Evolutionary conservation across 768 basidiomycete genomes (phyloP), one percentile per base, ranked within the genome.

Genomic region (Tephrocybe sp.): DNA sequence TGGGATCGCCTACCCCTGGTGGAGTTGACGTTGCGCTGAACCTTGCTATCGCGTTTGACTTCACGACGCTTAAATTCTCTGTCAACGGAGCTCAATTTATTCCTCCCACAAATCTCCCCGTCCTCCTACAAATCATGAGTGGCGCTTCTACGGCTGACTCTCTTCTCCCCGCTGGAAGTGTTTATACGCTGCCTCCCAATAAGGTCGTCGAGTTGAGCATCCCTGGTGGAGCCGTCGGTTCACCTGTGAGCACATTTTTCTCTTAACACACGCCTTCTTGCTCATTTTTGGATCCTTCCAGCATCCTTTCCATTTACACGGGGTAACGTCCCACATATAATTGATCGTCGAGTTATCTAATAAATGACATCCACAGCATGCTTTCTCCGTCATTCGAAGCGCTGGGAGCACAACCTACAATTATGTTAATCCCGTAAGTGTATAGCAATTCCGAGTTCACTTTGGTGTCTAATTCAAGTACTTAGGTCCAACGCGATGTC

Each of bases 91-190:
- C 56, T 0, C 42, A 56, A 3, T 73, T 67, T 52, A 44, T 36
- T 8, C 58, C 69, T 1, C 80, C 81, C 0, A 65, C 69, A 0
- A 62, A 74, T 1, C 5, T 34, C 7, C 33, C 33, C 13, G 73
- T 82, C 11, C 70, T 84, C 8, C 70, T 82, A n/a, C 82, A 84
- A 54, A 77, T 83, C 31, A 58, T 84, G 37, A 81, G 75, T 42
- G 82, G 82, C 0, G 74, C 74, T 13, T 64, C 63, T 31, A 66
- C 69, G 21, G 70, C 81, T 0, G 56, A 67, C 12, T 68, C 77
- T 3, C 64, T 84, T 12, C 62, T 83, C 21, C 83, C 71, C 0
- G 27, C 61, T 3, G 76, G 75, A 9, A 65, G 67, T n/a, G 67
- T 83, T 7, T 77, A 75, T 53, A 53, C 64, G 11, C 62, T 84